Base-by-base conservation (phyloP, 257 asterid genomes). In the Ilex asprella region DNA sequence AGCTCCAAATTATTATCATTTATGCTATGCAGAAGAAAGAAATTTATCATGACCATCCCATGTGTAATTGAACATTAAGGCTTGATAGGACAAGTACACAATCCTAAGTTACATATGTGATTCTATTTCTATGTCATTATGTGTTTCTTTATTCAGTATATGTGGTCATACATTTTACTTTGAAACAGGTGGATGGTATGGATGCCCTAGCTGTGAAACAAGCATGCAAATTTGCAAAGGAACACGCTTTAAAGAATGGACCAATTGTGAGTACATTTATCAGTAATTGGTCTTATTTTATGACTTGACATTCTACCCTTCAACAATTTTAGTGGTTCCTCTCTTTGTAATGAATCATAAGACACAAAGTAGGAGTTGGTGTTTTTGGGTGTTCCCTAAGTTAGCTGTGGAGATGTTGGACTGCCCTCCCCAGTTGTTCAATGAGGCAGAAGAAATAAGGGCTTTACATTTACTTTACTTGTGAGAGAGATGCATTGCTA, bases 161-260 rank as follows among this genome's bases (percentile, higher is more conserved):
- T 64, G 60, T 55, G 55, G 47, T 49, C 31, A 59, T 44, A 13
- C 49, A 6, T 51, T 39, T 61, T 43, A 59, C 16, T 60, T 62
- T 8, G 54, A 65, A 63, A 69, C 80, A 92, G 99, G 96, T 92
- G 65, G 99, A 92, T 83, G 99, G 99, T 56, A 92, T 92, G 99
- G 97, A 89, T 79, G 99, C 62, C 67, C 74, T 89, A 75, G 99
- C 99, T 59, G 99, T 92, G 57, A 92, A 92, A 81, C 95, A 87
- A 76, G 99, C 97, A 16, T 89, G 95, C 85, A 81, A 80, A 79
- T 92, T 92, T 66, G 99, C 99, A n/a, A 92, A 92, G 90, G 95
- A 92, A 73, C 82, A 92, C 41, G 97, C 73, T 67, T 66, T 92
- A 63, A 87, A 89, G 89, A 89, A 89, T 78, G 99, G 99, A 76